phyloP scores from a whole-genome alignment of 208 protist genomes.

The Leishmania guyanensis region DNA sequence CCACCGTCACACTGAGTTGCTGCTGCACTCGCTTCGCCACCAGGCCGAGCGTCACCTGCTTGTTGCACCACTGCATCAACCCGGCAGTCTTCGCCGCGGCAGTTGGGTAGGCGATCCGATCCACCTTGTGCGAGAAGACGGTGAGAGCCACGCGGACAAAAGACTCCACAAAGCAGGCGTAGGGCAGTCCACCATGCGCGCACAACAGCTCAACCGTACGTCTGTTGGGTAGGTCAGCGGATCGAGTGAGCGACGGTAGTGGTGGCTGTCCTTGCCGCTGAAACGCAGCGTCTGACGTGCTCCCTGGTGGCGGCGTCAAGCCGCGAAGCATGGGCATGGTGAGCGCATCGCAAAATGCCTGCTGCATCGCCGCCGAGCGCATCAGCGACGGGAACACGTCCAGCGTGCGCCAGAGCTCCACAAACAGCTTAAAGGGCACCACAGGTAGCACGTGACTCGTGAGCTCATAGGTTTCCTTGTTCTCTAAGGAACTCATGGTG shows the following conservation, averaged over 20 bases:
- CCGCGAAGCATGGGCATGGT: slow-evolving; percentile 43
- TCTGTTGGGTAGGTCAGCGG: background rate
- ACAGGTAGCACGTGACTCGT: slow-evolving; percentile 25
- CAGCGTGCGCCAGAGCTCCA: slow-evolving; percentile 51
- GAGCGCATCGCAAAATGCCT: slow-evolving; percentile 62
- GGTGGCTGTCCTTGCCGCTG: background rate
- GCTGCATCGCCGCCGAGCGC: slow-evolving; percentile 40
- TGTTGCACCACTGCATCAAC: slow-evolving; percentile 79
- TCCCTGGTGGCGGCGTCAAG: slow-evolving; percentile 1
- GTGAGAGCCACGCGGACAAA: slow-evolving; percentile 79
- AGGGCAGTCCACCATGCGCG: slow-evolving; percentile 45
- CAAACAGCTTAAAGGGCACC: slow-evolving; percentile 53
- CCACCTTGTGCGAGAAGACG: slow-evolving; percentile 57
- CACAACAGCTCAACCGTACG: slow-evolving; percentile 12
- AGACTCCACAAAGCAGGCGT: slow-evolving; percentile 65
- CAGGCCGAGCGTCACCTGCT: slow-evolving; percentile 50
- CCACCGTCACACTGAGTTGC: background rate
- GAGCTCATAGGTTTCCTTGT: slow-evolving; percentile 21
- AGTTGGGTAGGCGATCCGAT: slow-evolving; percentile 57
- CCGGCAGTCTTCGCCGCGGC: slow-evolving; percentile 48
- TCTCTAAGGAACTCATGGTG: slow-evolving; percentile 29
- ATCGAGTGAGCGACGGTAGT: background rate
- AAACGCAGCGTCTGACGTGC: background rate
- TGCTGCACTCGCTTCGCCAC: slow-evolving; percentile 34
- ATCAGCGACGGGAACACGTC: slow-evolving; percentile 72